A percentile compares a stretch with the other conserved stretches of the same genome.
Conservation (phyloP, 768 basidiomycete species). For the Psilocybe azurescens region DNA sequence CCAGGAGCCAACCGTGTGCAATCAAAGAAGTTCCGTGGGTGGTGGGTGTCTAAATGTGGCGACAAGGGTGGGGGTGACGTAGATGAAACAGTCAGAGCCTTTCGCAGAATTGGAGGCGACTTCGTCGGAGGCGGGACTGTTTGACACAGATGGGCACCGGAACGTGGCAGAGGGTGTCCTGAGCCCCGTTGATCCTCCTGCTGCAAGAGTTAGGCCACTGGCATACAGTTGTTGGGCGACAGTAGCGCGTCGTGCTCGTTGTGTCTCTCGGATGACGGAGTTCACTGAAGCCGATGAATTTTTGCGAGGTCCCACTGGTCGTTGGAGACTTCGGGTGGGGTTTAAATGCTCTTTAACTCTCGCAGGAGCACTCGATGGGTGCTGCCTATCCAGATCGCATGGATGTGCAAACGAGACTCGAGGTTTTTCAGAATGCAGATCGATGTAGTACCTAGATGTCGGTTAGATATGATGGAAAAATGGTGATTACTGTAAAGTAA, state of each 20-base stretch:
- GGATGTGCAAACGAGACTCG: constrained; percentile 30
- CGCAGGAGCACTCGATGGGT: constrained; percentile 21
- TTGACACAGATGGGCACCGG: constrained; percentile 12
- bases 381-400: constrained; percentile 20
- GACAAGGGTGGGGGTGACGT: constrained; percentile 19
- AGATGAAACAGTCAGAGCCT: constrained; percentile 20
- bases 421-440: constrained; percentile 28
- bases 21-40: constrained; percentile 30
- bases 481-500: neutral
- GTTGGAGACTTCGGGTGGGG: constrained; percentile 5
- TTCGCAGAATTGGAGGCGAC: constrained; percentile 12
- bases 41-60: constrained; percentile 23
- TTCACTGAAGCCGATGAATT: constrained; percentile 17
- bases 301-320: constrained; percentile 20
- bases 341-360: constrained; percentile 13
- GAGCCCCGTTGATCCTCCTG: neutral
- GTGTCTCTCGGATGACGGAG: constrained; percentile 8
- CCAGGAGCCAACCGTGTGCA: constrained; percentile 28
- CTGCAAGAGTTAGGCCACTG: constrained; percentile 20
- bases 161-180: constrained; percentile 3
- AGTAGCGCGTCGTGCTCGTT: constrained; percentile 24
- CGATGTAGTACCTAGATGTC: constrained; percentile 33
- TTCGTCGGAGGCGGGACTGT: constrained; percentile 18
- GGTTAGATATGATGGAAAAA: neutral
- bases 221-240: constrained; percentile 33